Conservation (phyloP, 139 green algal species). For the Nannochloris sp. region DNA sequence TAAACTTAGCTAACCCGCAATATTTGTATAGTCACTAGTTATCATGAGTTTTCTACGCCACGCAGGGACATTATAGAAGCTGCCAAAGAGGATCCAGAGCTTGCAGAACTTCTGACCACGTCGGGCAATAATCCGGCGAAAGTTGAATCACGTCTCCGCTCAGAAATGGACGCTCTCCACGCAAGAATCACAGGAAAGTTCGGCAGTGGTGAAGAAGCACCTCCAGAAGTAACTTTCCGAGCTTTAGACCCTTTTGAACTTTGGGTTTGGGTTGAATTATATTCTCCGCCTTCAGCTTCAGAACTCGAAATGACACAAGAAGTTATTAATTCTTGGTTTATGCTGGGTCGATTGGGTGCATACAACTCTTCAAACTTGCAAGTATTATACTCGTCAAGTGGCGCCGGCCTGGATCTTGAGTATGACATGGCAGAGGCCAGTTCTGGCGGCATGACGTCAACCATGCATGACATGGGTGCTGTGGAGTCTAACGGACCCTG, state of each 20-base stretch:
- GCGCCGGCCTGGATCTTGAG: conserved; percentile 49
- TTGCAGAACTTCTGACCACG: conserved; percentile 8
- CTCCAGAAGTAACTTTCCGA: conserved; percentile 3
- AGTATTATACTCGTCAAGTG: conserved; percentile 37
- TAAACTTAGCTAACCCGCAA: not conserved
- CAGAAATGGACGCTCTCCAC: conserved; percentile 16
- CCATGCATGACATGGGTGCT: conserved; percentile 62
- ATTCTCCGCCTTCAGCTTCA: conserved; percentile 1
- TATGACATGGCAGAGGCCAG: conserved; percentile 48
- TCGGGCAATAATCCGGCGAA: conserved; percentile 3
- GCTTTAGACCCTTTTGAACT: conserved; percentile 21
- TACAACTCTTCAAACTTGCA: conserved; percentile 84
- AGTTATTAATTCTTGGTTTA: conserved; percentile 73
- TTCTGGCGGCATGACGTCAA: conserved; percentile 10
- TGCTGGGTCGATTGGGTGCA: conserved; percentile 76
- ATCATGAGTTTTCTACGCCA: not conserved
- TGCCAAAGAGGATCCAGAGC: conserved; percentile 11
- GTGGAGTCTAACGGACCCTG: conserved; percentile 50
- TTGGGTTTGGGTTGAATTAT: conserved; percentile 30
- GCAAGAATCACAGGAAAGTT: conserved; percentile 6
- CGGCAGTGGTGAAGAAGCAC: conserved; percentile 13
- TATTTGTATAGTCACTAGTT: not conserved
- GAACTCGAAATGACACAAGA: conserved; percentile 32
- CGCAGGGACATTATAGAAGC: conserved; percentile 20
- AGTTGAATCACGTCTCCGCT: not conserved